Evolutionary conservation across 768 basidiomycete species (phyloP), one percentile per base, ranked within the genome.

Genomic region (Serendipita sp.): DNA sequence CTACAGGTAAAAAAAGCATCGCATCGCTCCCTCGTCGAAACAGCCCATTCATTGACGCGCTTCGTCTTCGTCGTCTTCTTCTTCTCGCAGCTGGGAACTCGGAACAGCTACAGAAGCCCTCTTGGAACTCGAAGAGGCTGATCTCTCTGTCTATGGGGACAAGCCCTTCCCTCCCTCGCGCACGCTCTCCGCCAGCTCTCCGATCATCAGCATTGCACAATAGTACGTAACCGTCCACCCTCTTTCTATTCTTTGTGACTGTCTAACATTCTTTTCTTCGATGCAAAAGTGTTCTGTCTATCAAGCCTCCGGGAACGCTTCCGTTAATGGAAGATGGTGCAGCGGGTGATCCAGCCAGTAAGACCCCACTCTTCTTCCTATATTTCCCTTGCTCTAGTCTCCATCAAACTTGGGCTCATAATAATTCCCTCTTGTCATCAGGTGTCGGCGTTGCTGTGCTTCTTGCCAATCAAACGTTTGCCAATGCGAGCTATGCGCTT

Each of bases 301-400:
- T 20, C 17, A 31, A 31, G 20, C 24, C 20, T 16, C 22, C 48
- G 24, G 62, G 62, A 20, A 31, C 20, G 33, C 16, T 20, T 9
- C 30, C 50, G 33, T 56, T 71, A 31, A 67, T 69, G 3, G 50
- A 60, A 16, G 63, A 69, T 28, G 68, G 67, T 22, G 69, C 70
- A 3, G 69, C 71, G 0, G 71, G 65, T 2, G 73, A 74, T 45
- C 72, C 72, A 0, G 68, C 72, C 4, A 66, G 67, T 26, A 67
- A 0, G 66, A 64, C 9, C n/a, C n/a, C n/a, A n/a, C n/a, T n/a
- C n/a, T n/a, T n/a, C n/a, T n/a, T n/a, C n/a, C n/a, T n/a, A n/a
- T 56, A 61, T 4, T 28, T 42, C 60, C 38, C 26, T 31, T 34
- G 43, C n/a, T 3, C 3, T 30, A 30, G 30, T 9, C 42, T 22